Evolutionary conservation across 306 rosid species (phyloP).

Genomic region (Sicyos edulis): DNA sequence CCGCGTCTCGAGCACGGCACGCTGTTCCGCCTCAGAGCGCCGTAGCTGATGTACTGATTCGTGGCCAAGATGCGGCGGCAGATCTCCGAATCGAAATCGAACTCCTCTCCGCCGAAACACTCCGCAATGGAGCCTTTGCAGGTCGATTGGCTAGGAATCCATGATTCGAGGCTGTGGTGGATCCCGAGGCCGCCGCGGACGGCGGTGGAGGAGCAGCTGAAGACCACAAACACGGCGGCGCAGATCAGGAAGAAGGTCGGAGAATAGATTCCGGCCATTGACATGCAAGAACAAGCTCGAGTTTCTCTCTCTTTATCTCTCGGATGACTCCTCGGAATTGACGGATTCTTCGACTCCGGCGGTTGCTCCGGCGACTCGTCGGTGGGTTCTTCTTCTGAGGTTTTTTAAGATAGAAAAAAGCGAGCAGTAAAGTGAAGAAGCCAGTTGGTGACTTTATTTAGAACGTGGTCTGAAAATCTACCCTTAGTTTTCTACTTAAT

Average conservation of each 20-base stretch:
- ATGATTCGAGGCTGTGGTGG: constrained; percentile 29
- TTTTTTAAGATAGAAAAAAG: neutral
- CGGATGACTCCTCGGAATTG: neutral
- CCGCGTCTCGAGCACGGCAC: constrained; percentile 97
- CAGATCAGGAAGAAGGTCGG: constrained; percentile 47
- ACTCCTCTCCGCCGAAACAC: constrained; percentile 52
- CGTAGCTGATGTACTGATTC: constrained; percentile 77
- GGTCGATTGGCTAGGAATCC: constrained; percentile 33
- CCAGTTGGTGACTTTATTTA: constrained; percentile 14
- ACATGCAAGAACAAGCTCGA: neutral
- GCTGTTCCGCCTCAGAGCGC: constrained; percentile 85
- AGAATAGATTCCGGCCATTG: constrained; percentile 44
- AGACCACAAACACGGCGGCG: constrained; percentile 30
- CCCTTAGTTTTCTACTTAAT: neutral
- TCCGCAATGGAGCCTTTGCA: constrained; percentile 61
- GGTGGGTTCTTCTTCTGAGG: neutral
- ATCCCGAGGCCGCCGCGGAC: constrained; percentile 35
- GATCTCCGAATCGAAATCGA: constrained; percentile 72
- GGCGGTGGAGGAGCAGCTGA: constrained; percentile 32
- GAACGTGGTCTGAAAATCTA: constrained; percentile 9
- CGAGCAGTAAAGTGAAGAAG: neutral
- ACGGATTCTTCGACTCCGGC: neutral
- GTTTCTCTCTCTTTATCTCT: neutral
- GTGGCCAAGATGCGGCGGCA: constrained; percentile 88
- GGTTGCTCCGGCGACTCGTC: neutral